Evolutionary conservation across 257 asterid genomes (phyloP), one percentile per base, ranked within the genome.

Genomic region (Nicotiana tabacum): DNA sequence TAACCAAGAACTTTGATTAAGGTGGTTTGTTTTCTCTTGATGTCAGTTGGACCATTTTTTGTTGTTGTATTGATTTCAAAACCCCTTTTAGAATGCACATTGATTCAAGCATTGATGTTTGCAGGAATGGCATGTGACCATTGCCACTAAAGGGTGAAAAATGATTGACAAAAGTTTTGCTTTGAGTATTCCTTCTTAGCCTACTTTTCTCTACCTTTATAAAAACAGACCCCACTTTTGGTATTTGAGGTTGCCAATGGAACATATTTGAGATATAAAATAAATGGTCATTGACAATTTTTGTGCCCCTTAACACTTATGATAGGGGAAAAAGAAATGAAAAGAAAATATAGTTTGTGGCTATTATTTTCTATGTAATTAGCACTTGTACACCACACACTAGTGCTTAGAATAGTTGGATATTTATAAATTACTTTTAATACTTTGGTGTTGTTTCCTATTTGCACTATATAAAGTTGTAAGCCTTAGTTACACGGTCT

Each of bases 61-160:
- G 16, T 7, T 51, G 46, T 76, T 76, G 29, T 35, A 76, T 76
- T 76, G 80, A 51, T 76, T 48, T 76, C 80, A 76, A 76, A 76
- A 4, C 46, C 46, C 65, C 65, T 51, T 76, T 29, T 27, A 15
- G 39, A 24, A 27, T 39, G 16, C 80, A 51, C 16, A 51, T 51
- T 51, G 46, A 51, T 76, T 29, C 46, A 16, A 51, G 58, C 64
- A 76, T 37, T 16, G 80, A 51, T 76, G 46, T 74, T 74, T 74
- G 24, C 43, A 74, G 79, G 77, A 57, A 82, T 66, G 78, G 77
- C 85, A 87, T 83, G 88, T 81, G 88, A 30, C 10, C 32, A 66
- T 82, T 84, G 69, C 81, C 33, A 57, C 77, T 77, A 64, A 57
- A 64, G 80, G 82, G 80, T 56, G 78, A 70, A 62, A 66, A 72